Evolutionary conservation across 23 red algal genomes (phyloP).

Genomic region (Pyropia haitanensis): DNA sequence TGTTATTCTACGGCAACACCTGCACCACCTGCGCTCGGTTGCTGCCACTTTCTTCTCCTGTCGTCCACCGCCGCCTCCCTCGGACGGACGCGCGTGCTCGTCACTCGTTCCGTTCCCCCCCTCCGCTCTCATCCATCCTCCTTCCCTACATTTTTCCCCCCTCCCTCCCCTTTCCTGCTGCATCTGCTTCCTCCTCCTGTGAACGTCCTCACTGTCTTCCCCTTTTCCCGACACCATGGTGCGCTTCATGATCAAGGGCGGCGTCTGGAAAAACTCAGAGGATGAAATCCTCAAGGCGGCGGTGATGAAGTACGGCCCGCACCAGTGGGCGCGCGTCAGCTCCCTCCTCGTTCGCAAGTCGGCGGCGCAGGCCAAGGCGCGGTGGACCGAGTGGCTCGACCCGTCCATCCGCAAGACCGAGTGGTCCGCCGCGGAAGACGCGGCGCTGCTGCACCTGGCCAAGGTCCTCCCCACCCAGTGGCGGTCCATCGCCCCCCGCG

Average conservation of each 20-base stretch:
- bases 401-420: slow-evolving; percentile 68
- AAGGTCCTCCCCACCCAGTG: slow-evolving; percentile 76
- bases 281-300: slow-evolving; percentile 93
- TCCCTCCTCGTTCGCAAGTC: slow-evolving; percentile 71
- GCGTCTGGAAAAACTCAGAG: slow-evolving; percentile 80
- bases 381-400: slow-evolving; percentile 82
- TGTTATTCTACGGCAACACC: too few species aligned
- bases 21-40: too few species aligned
- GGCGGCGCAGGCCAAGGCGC: slow-evolving; percentile 76
- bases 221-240: neutral
- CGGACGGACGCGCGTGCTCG: too few species aligned
- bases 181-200: too few species aligned
- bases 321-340: slow-evolving; percentile 90
- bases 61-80: too few species aligned
- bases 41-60: too few species aligned
- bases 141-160: too few species aligned
- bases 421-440: slow-evolving; percentile 87
- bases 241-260: slow-evolving; percentile 52
- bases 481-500: slow-evolving; percentile 78
- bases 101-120: too few species aligned
- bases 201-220: too few species aligned
- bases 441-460: slow-evolving; percentile 69
- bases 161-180: too few species aligned
- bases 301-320: slow-evolving; percentile 78
- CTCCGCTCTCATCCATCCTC: too few species aligned